These are phyloP conservation scores for Lipomyces mesembrius DNA, from an alignment of 805 yeast genomes.

Conservation along the genomic window DNA sequence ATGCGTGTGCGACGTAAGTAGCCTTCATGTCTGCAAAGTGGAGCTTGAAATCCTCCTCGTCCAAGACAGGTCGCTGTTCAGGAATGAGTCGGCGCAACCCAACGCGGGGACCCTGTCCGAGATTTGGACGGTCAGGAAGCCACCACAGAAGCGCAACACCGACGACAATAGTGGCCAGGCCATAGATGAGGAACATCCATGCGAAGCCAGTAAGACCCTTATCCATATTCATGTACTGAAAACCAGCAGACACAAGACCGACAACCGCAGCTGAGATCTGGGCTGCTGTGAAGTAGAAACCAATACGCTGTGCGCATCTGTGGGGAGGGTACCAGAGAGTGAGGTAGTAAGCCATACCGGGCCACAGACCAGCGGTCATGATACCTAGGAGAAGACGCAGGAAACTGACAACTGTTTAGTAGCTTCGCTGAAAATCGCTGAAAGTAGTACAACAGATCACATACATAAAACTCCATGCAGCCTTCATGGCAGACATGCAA, in stretches of 20 bases:
- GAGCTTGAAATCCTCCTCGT: conserved; percentile 54
- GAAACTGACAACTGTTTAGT: conserved; percentile 14
- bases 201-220: conserved; percentile 81
- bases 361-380: conserved; percentile 74
- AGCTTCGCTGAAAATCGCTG: conserved; percentile 34
- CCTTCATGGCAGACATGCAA: conserved; percentile 68
- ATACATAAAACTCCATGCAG: conserved; percentile 56
- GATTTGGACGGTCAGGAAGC: conserved; percentile 78
- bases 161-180: conserved; percentile 64
- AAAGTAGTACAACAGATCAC: conserved; percentile 42
- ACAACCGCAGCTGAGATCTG: conserved; percentile 90
- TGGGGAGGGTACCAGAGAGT: conserved; percentile 85
- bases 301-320: conserved; percentile 76
- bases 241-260: conserved; percentile 85
- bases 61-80: conserved; percentile 53
- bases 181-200: conserved; percentile 83
- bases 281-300: conserved; percentile 90
- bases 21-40: conserved; percentile 50
- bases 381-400: conserved; percentile 75
- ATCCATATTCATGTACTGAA: conserved; percentile 76
- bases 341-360: conserved; percentile 79
- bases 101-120: conserved; percentile 30
- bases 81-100: conserved; percentile 36
- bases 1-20: conserved; percentile 44
- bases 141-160: conserved; percentile 76